phyloP scores from a whole-genome alignment of 306 rosid genomes.

The Begonia fuchsioides region DNA sequence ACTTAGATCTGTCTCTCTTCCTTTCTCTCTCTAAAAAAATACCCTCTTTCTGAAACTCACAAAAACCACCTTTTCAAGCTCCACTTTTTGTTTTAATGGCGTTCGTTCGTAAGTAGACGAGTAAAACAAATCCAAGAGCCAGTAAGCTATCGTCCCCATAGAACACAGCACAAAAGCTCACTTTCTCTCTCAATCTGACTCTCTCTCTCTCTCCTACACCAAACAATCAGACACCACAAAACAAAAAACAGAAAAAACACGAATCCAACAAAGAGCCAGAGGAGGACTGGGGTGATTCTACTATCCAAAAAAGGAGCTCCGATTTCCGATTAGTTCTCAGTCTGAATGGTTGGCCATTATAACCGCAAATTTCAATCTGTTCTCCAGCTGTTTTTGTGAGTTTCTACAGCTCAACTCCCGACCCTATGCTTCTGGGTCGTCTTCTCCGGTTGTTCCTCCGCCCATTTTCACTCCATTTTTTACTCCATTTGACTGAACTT shows the following conservation, averaged over 20 bases:
- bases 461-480: not conserved
- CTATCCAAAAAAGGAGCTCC: not conserved
- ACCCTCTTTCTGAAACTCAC: not conserved
- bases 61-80: not conserved
- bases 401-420: not conserved
- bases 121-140: not conserved
- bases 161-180: too few relatives aligned
- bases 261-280: too few relatives aligned
- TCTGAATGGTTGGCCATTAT: not conserved
- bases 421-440: not conserved
- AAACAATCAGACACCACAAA: too few relatives aligned
- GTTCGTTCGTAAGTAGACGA: not conserved
- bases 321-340: too few relatives aligned
- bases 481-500: too few relatives aligned
- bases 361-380: not conserved
- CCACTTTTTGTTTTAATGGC: not conserved
- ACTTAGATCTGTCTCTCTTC: not conserved
- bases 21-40: not conserved
- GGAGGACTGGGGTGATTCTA: too few relatives aligned
- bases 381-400: not conserved
- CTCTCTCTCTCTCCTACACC: too few relatives aligned
- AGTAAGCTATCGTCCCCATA: too few relatives aligned
- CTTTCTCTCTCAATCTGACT: too few relatives aligned
- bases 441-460: not conserved
- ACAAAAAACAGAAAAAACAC: too few relatives aligned